Conservation (phyloP, 1,139 yeast genomes). For the Nakaseomyces sp. region DNA sequence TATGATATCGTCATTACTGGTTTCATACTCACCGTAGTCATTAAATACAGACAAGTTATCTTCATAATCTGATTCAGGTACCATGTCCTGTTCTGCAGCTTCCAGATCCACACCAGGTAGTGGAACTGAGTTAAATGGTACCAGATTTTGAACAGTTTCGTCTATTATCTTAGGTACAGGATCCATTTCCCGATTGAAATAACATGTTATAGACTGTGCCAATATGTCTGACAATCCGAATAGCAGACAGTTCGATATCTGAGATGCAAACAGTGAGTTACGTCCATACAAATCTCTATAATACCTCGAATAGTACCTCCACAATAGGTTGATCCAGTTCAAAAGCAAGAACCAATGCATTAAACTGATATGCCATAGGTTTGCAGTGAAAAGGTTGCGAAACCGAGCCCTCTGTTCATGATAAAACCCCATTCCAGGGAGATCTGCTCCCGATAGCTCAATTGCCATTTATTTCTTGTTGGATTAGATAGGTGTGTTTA, state of each 20-base stretch:
- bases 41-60: conserved; percentile 9
- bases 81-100: background rate
- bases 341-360: conserved; percentile 46
- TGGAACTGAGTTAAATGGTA: conserved; percentile 10
- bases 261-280: conserved; percentile 65
- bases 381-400: background rate
- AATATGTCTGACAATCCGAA: conserved; percentile 84
- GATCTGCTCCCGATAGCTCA: background rate
- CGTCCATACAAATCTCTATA: conserved; percentile 58
- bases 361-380: conserved; percentile 34
- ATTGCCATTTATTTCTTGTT: background rate
- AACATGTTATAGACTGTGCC: conserved; percentile 48
- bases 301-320: conserved; percentile 42
- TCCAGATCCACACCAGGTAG: conserved; percentile 6
- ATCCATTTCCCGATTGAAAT: conserved; percentile 20
- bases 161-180: conserved; percentile 30
- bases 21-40: conserved; percentile 8
- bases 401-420: background rate
- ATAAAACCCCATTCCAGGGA: background rate
- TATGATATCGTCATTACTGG: conserved; percentile 5
- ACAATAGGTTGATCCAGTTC: conserved; percentile 41
- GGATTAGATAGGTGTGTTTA: background rate
- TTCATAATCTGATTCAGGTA: conserved; percentile 10
- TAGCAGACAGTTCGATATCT: conserved; percentile 71
- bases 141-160: conserved; percentile 28